Percentiles rank a stretch among this genome's conserved stretches.
Evolutionary conservation across 305 asterid genomes (phyloP).

Genomic region (Striga hermonthica): DNA sequence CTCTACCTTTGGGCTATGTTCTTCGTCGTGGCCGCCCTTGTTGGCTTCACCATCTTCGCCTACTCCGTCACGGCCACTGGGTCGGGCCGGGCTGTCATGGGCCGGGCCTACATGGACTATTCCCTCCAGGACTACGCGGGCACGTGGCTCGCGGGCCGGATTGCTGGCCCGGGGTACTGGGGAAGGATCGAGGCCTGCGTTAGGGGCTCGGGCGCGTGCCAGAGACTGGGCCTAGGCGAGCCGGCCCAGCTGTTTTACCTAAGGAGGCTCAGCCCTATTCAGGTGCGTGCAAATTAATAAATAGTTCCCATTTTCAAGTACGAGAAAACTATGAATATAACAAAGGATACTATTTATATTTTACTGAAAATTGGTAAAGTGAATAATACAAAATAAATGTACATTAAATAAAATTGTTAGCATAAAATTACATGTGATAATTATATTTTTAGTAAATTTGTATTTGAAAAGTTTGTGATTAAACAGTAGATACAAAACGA

Average conservation of each 20-base stretch:
- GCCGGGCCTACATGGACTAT: slow-evolving; percentile 56
- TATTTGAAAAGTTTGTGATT: too few relatives aligned
- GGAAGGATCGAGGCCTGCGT: slow-evolving; percentile 56
- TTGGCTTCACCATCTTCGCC: slow-evolving; percentile 58
- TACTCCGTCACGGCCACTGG: slow-evolving; percentile 67
- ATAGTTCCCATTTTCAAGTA: too few relatives aligned
- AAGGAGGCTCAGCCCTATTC: slow-evolving; percentile 59
- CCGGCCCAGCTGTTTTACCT: slow-evolving; percentile 51
- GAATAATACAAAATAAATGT: too few relatives aligned
- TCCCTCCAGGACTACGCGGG: slow-evolving; percentile 54
- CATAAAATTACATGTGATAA: too few relatives aligned
- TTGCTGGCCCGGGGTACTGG: slow-evolving; percentile 49
- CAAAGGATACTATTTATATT: too few relatives aligned
- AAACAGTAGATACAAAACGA: too few relatives aligned
- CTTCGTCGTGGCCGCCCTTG: slow-evolving; percentile 47
- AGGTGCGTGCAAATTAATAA: slow-evolving; percentile 42
- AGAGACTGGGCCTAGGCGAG: slow-evolving; percentile 48
- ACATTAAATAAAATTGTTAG: too few relatives aligned
- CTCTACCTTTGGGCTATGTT: slow-evolving; percentile 69
- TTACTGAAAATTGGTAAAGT: too few relatives aligned
- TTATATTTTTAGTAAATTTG: too few relatives aligned
- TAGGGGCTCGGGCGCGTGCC: slow-evolving; percentile 60
- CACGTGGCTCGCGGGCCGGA: slow-evolving; percentile 57
- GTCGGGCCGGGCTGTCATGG: slow-evolving; percentile 51
- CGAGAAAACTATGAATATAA: too few relatives aligned